A percentile compares a stretch with the other conserved stretches of the same genome.
Evolutionary conservation across 441 rosid species (phyloP).

Genomic region (Euphorbia schlechtendalii): DNA sequence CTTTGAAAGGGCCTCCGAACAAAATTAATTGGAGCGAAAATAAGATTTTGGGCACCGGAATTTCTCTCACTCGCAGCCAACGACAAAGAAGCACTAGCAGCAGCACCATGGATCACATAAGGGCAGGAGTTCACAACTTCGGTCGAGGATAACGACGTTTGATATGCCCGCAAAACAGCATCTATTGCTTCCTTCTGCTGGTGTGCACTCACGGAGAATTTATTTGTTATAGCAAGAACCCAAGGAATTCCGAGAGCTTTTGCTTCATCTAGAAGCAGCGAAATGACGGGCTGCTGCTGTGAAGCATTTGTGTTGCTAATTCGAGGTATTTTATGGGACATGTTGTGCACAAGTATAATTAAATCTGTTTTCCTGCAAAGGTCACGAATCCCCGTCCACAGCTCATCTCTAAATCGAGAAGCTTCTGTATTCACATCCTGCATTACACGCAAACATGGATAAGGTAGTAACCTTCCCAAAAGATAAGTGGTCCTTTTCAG

Average conservation of each 20-base stretch:
- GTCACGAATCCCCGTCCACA: slow-evolving; percentile 84
- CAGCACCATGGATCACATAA: slow-evolving; percentile 54
- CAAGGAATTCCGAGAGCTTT: slow-evolving; percentile 95
- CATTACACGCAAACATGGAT: slow-evolving; percentile 7
- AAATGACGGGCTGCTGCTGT: slow-evolving; percentile 66
- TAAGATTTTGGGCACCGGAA: slow-evolving; percentile 51
- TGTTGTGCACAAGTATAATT: slow-evolving; percentile 85
- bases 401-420: slow-evolving; percentile 75
- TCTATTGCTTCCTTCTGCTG: slow-evolving; percentile 74
- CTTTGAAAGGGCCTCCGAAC: slow-evolving; percentile 73
- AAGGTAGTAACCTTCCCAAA: background rate
- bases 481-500: background rate
- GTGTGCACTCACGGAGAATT: slow-evolving; percentile 96
- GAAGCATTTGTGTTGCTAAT: slow-evolving; percentile 40
- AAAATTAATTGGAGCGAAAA: slow-evolving; percentile 60
- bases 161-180: slow-evolving; percentile 73
- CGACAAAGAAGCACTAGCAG: slow-evolving; percentile 63
- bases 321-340: slow-evolving; percentile 82
- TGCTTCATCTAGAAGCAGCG: slow-evolving; percentile 75
- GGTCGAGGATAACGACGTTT: slow-evolving; percentile 55
- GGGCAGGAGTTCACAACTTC: slow-evolving; percentile 86
- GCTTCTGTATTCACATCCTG: slow-evolving; percentile 71
- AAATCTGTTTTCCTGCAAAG: slow-evolving; percentile 75
- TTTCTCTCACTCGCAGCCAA: slow-evolving; percentile 53
- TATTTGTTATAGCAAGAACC: slow-evolving; percentile 93